Conservation (phyloP, 106 monocot genomes). For the Phalaenopsis equestris region DNA sequence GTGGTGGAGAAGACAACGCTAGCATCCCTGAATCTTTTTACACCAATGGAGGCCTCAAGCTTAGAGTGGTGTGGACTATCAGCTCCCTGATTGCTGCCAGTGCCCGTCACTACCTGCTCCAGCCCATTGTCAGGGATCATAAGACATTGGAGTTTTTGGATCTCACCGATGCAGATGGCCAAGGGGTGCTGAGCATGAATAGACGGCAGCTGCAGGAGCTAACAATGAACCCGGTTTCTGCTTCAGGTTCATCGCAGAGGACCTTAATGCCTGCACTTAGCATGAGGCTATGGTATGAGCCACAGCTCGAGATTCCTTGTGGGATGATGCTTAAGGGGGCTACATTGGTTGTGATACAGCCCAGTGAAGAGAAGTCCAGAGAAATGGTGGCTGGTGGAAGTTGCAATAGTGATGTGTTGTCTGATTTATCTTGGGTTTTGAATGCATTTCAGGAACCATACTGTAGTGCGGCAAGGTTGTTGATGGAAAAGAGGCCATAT, state of each 20-base stretch:
- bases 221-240: slow-evolving; percentile 42
- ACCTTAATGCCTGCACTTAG: slow-evolving; percentile 78
- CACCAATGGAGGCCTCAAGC: slow-evolving; percentile 57
- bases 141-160: slow-evolving; percentile 52
- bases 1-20: slow-evolving; percentile 18
- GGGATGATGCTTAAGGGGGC: slow-evolving; percentile 68
- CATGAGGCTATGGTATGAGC: slow-evolving; percentile 78
- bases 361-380: slow-evolving; percentile 28
- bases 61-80: slow-evolving; percentile 87
- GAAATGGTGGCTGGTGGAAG: not conserved
- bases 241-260: slow-evolving; percentile 52
- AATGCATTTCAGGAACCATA: slow-evolving; percentile 85
- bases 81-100: slow-evolving; percentile 90
- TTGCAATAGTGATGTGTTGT: not conserved
- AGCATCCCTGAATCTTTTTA: slow-evolving; percentile 67
- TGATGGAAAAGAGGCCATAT: slow-evolving; percentile 58
- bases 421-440: slow-evolving; percentile 37
- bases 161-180: slow-evolving; percentile 68
- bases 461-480: slow-evolving; percentile 45
- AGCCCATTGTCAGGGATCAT: slow-evolving; percentile 59
- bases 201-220: slow-evolving; percentile 57
- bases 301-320: slow-evolving; percentile 57
- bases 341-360: slow-evolving; percentile 72
- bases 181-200: slow-evolving; percentile 69
- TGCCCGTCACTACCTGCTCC: slow-evolving; percentile 71